Conservation (phyloP, 352 stramenopile species). For the Phytopythium oedochilum region DNA sequence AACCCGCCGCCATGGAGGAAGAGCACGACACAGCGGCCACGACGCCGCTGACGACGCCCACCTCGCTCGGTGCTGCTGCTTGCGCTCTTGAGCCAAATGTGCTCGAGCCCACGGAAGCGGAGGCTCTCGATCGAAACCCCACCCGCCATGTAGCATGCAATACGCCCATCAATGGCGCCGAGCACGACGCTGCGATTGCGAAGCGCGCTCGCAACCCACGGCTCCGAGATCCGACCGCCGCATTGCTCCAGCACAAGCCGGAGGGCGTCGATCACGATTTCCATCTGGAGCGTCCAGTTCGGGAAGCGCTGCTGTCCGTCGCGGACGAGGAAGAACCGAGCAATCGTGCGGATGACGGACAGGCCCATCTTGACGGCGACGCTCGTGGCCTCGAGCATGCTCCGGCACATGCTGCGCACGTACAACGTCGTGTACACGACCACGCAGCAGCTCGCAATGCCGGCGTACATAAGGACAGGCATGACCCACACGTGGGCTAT, state of each 20-base stretch:
- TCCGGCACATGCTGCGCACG: not conserved
- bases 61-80: not conserved
- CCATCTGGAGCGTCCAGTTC: constrained; percentile 28
- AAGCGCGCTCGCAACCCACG: constrained; percentile 12
- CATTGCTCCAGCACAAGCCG: constrained; percentile 14
- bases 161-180: constrained; percentile 13
- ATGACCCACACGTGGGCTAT: not conserved
- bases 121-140: constrained; percentile 12
- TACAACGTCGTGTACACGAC: not conserved
- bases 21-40: constrained; percentile 19
- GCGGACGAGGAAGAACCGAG: not conserved
- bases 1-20: constrained; percentile 39
- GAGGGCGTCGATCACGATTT: constrained; percentile 18
- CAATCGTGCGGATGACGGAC: not conserved
- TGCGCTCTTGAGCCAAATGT: constrained; percentile 20
- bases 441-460: not conserved
- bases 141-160: constrained; percentile 7
- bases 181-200: constrained; percentile 16
- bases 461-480: not conserved
- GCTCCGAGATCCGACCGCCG: constrained; percentile 15
- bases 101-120: constrained; percentile 17
- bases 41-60: not conserved
- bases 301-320: constrained; percentile 22
- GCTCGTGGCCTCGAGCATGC: not conserved
- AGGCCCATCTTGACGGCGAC: not conserved